Evolutionary conservation across 2,329 filamentous ascomycete species (phyloP), one percentile per base, ranked within the genome.

Genomic region (Colletotrichum tofieldiae): DNA sequence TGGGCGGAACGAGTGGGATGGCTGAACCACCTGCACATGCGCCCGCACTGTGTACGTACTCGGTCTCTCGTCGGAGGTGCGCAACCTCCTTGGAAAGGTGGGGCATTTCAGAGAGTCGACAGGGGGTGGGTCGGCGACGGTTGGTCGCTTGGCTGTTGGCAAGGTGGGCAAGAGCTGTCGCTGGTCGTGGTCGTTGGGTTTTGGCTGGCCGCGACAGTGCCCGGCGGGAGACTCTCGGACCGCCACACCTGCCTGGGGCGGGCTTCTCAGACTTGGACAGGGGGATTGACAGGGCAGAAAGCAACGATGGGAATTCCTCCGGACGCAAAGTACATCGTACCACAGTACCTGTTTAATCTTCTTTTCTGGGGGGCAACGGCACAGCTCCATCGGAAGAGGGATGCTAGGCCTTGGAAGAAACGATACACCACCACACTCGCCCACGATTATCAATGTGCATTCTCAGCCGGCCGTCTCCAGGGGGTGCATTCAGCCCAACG

Each of bases 201-300:
- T 63, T 32, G 20, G 14, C 47, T 68, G 41, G 29, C 41, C 29
- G 16, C 47, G 59, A 26, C 61, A 29, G 52, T 69, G 52, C 35
- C 61, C 37, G 18, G 29, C 41, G 29, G 32, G 51, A 54, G 26
- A 9, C 65, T 39, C 54, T 20, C 54, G 35, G 35, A 29, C n/a
- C 16, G 20, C 35, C 20, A 32, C 18, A 37, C 18, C 18, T 39
- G 29, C 23, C 23, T 26, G 14, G n/a, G 6, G 32, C 29, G n/a
- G 29, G 35, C 35, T 37, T 35, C 64, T 43, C 64, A 29, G 43
- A 60, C 64, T n/a, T 67, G 43, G 39, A 41, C 12, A 41, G 39
- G 39, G 39, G 39, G 39, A 11, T 16, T 14, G 39, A 41, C 39
- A 37, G 35, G 35, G 35, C 35, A 37, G 35, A n/a, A 54, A 51